Base-by-base conservation (phyloP, 176 grass and related monocot genomes). In the Pharus latifolius region DNA sequence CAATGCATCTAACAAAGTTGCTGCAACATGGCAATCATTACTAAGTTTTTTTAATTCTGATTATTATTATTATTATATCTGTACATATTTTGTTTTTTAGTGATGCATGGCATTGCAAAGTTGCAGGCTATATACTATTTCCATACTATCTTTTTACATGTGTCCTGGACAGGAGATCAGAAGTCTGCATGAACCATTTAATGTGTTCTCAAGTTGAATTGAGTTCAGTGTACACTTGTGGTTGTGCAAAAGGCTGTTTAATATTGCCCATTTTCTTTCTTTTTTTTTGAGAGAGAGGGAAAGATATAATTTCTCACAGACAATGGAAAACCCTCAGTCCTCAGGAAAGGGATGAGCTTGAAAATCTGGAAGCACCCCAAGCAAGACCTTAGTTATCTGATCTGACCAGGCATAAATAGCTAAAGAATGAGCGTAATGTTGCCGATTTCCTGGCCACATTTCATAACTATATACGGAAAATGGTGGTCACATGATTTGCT, bases 1-100 rank as follows among this genome's bases (percentile, higher is more conserved):
- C 64, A 63, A 38, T 74, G 24, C 42, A 49, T 75, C 52, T 50
- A 26, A 25, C 43, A 78, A 68, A 1, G 50, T 56, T 66, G n/a
- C 51, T 74, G 37, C 1, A 2, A 31, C 29, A 74, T 74, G 46
- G 31, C 40, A 73, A 73, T 48, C 29, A 66, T 73, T 49, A 48
- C 38, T 15, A 63, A 63, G 41, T 45, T 60, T 27, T 73, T 46
- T 26, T 33, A 63, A 46, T 38, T 38, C 8, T 38, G 9, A 38
- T 5, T 5, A 38, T 38, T n/a, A n/a, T 40, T 72, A 38, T 33
- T 45, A 60, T 31, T 53, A 29, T 28, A 26, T n/a, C 13, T 50
- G 15, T 34, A 45, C 2, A 34, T 24, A 7, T 63, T 80, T 63
- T 55, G 9, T 75, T 60, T 56, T 38, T 63, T n/a, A 79, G 34